Evolutionary conservation across 345 rosid genomes (phyloP), one percentile per base, ranked within the genome.

Genomic region (Noccaea caerulescens): DNA sequence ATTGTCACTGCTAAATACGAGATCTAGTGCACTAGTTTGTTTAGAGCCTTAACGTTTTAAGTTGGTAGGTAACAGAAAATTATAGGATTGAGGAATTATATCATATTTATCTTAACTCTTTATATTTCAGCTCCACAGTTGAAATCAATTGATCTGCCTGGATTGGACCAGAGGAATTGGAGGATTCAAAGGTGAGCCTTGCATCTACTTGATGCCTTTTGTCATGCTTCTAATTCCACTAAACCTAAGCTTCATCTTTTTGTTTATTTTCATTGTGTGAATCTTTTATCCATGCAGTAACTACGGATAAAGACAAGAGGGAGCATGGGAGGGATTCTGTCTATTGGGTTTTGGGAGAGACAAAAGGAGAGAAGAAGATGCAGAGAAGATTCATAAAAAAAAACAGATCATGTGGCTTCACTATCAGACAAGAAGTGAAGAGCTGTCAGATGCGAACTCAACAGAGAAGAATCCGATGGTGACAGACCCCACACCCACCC

Each of bases 371-470:
- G 39, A 52, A 65, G 58, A 65, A 66, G 60, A 41, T 36, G 13
- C 23, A 10, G 4, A 46, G 65, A 58, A 71, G 59, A 71, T 62
- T 45, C 47, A 8, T 69, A 51, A 38, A 38, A 37, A 52, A 23
- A 56, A 20, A 3, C 46, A 63, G 8, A 55, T 34, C 60, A 55
- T 63, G 69, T 62, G 69, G 75, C 53, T 72, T 44, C 63, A 72
- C 69, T 63, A 41, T 53, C 56, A 41, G 69, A 63, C 76, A 53
- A 72, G 76, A 62, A 53, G 4, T 20, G 62, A 51, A 33, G 54
- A 71, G 62, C 62, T 71, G 69, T 61, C 75, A 51, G 57, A 51
- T 27, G 10, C 49, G 27, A 61, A 68, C 64, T 34, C 13, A 23
- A 45, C 37, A 39, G 33, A 53, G 61, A 49, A 63, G 56, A 61